phyloP scores from a whole-genome alignment of 352 stramenopile species.

The Saprolegnia diclina region DNA sequence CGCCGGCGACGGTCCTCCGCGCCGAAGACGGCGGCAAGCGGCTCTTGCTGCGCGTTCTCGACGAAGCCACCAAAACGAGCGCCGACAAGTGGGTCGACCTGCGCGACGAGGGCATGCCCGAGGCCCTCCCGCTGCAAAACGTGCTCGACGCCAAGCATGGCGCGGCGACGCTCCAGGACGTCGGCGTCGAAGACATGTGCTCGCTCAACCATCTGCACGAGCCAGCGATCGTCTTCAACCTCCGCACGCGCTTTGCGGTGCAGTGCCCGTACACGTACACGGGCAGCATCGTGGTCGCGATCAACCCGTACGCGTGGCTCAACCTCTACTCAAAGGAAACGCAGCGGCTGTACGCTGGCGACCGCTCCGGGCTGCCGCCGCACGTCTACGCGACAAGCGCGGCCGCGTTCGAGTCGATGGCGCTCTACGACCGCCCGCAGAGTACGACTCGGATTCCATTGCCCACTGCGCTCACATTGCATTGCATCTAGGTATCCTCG shows the following conservation, averaged over 20 bases:
- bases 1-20: conserved; percentile 65
- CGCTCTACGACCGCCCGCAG: conserved; percentile 55
- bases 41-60: conserved; percentile 55
- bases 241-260: conserved; percentile 78
- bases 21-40: conserved; percentile 53
- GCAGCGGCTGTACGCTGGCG: conserved; percentile 29
- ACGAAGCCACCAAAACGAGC: conserved; percentile 24
- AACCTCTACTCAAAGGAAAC: conserved; percentile 82
- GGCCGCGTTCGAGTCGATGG: conserved; percentile 79
- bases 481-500: conserved; percentile 84
- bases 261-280: conserved; percentile 94
- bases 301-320: conserved; percentile 94
- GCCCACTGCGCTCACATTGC: too few relatives aligned
- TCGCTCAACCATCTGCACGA: conserved; percentile 84
- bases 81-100: conserved; percentile 62
- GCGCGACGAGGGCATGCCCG: conserved; percentile 63
- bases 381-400: conserved; percentile 88
- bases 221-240: conserved; percentile 89
- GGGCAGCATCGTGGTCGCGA: conserved; percentile 94
- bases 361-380: conserved; percentile 67
- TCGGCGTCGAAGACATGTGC: conserved; percentile 80
- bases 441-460: too few relatives aligned
- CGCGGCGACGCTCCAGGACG: conserved; percentile 15
- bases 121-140: conserved; percentile 75
- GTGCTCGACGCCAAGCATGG: conserved; percentile 31